A percentile compares a stretch with the other conserved stretches of the same genome.
Evolutionary conservation across 208 protist species (phyloP).

Genomic region (Leishmania tarentolae): DNA sequence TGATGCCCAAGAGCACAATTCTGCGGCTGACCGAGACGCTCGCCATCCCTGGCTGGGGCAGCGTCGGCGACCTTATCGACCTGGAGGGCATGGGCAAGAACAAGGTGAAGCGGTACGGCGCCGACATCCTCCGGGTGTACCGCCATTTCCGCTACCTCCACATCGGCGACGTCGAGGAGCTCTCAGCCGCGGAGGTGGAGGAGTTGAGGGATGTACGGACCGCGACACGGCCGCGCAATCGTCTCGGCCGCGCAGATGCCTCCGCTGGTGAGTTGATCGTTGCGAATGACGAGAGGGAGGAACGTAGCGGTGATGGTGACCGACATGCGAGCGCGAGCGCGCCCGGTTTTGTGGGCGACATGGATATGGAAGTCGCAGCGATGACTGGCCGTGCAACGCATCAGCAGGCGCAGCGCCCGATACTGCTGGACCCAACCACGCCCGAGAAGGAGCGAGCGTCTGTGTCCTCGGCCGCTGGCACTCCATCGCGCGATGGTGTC

Average conservation of each 20-base stretch:
- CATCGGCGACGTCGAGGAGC: slow-evolving; percentile 83
- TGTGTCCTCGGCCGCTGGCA: slow-evolving; percentile 7
- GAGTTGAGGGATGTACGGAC: slow-evolving; percentile 57
- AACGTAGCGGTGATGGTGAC: slow-evolving; percentile 11
- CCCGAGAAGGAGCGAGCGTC: slow-evolving; percentile 43
- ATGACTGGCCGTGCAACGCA: slow-evolving; percentile 7
- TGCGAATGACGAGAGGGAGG: slow-evolving; percentile 21
- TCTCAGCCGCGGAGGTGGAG: slow-evolving; percentile 56
- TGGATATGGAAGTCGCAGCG: neutral
- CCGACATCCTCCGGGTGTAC: slow-evolving; percentile 75
- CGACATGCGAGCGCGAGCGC: neutral
- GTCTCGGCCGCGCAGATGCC: slow-evolving; percentile 36
- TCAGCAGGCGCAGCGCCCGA: slow-evolving; percentile 17
- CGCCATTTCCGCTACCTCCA: slow-evolving; percentile 74
- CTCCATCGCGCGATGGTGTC: slow-evolving; percentile 13
- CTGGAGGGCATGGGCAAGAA: slow-evolving; percentile 88
- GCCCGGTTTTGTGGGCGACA: neutral
- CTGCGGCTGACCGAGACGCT: slow-evolving; percentile 75
- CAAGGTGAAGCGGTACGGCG: slow-evolving; percentile 88
- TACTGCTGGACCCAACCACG: slow-evolving; percentile 29
- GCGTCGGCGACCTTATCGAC: slow-evolving; percentile 70
- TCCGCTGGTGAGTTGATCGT: slow-evolving; percentile 18
- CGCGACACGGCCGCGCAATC: slow-evolving; percentile 43
- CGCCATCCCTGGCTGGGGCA: slow-evolving; percentile 62
- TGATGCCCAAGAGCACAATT: slow-evolving; percentile 85